Conservation (phyloP, 306 rosid species). For the Cicer pinnatifidum region DNA sequence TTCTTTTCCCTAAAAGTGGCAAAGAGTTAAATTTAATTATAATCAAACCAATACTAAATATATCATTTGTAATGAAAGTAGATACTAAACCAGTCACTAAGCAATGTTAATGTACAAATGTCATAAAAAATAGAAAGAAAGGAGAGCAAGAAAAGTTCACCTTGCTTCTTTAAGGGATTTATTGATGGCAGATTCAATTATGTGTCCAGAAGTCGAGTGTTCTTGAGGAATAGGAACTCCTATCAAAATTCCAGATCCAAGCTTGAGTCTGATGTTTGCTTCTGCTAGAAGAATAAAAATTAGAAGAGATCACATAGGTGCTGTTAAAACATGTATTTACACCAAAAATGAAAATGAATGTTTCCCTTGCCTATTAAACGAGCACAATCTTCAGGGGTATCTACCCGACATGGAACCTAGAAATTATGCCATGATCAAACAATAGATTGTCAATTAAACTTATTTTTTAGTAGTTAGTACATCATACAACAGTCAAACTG, state of each 20-base stretch:
- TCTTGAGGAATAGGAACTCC: constrained; percentile 90
- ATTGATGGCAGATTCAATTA: constrained; percentile 79
- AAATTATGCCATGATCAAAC: constrained; percentile 44
- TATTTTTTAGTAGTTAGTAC: constrained; percentile 26
- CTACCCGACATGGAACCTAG: constrained; percentile 81
- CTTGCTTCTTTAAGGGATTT: constrained; percentile 78
- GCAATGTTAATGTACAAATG: constrained; percentile 19
- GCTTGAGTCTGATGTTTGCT: constrained; percentile 68
- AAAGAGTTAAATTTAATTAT: constrained; percentile 2
- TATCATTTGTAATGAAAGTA: constrained; percentile 10
- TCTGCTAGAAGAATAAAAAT: constrained; percentile 51
- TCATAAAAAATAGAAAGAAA: constrained; percentile 33
- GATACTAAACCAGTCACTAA: constrained; percentile 23
- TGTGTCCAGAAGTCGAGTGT: constrained; percentile 73
- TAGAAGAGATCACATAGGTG: constrained; percentile 10
- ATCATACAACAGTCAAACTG: neutral
- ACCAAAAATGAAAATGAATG: constrained; percentile 18
- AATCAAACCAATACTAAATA: constrained; percentile 5
- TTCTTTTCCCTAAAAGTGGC: constrained; percentile 63
- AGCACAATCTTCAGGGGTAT: constrained; percentile 81
- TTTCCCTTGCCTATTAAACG: constrained; percentile 67
- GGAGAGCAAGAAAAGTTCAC: constrained; percentile 45
- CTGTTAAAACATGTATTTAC: neutral
- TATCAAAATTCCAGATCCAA: constrained; percentile 77
- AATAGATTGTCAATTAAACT: constrained; percentile 37